Base-by-base conservation (phyloP, 2,329 filamentous ascomycete species). In the Calycina marina region DNA sequence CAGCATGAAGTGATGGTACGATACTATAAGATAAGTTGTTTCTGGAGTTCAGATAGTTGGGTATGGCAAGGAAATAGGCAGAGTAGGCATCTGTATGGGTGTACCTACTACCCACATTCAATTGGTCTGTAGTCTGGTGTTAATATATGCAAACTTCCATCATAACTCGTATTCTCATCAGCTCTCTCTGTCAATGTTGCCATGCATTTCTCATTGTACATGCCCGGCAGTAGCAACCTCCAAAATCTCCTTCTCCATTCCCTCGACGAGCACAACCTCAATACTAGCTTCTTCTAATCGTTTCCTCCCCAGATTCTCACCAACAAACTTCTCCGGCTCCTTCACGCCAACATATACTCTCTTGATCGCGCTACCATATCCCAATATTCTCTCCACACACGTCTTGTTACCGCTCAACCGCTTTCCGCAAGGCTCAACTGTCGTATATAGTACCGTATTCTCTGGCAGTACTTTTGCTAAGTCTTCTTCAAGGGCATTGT, bases 281-380 rank as follows among this genome's bases (percentile, higher is more conserved):
- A 98, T 69, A 0, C 84, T 85, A 4, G 72, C 75, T 28, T 70
- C 68, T 45, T 76, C 67, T 35, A 98, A 60, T 51, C 70, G 76
- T 44, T 56, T 60, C 46, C 75, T 73, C 5, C 85, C 85, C 36
- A 76, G 69, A 42, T 93, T 96, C 38, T 79, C 67, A 4, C 73
- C 74, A 12, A 96, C 83, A 57, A 96, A 98, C 18, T 73, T 93
- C 47, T 81, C 79, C 0, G 90, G 90, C 58, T 98, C 90, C 45
- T 76, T 67, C 0, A 93, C 81, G 0, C 90, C 90, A 16, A 92
- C 75, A 45, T 88, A 92, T 4, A 98, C 84, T 28, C 71, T 79
- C 39, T 65, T 68, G 35, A 94, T 79, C 2, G 39, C 38, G 15
- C 35, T 46, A 13, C 46, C 41, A 13, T 78, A 62, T 5, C 61